phyloP scores from a whole-genome alignment of 306 rosid species.

The Phaseolus lunatus region DNA sequence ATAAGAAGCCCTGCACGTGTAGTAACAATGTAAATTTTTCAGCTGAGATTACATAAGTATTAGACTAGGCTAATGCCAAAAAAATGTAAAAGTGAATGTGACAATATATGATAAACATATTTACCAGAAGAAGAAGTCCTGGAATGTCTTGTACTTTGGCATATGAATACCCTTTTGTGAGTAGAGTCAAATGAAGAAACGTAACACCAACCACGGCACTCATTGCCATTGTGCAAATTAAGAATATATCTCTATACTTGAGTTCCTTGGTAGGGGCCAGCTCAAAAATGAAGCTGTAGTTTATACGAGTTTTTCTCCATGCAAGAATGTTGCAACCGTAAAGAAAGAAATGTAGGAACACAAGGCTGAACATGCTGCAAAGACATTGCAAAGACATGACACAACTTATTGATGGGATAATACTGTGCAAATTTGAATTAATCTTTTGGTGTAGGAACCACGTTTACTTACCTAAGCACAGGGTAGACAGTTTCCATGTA shows the following conservation, averaged over 20 bases:
- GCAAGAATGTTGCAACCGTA: constrained; percentile 94
- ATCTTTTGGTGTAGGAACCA: background rate
- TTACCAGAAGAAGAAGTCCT: constrained; percentile 86
- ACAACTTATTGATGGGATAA: constrained; percentile 29
- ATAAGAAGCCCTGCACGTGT: constrained; percentile 65
- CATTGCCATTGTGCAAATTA: constrained; percentile 85
- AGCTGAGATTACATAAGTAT: background rate
- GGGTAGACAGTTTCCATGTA: constrained; percentile 98
- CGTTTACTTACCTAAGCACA: constrained; percentile 74
- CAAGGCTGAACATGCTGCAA: constrained; percentile 94
- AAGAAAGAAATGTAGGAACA: constrained; percentile 93
- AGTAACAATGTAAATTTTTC: constrained; percentile 32
- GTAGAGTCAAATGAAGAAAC: constrained; percentile 78
- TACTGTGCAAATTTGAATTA: constrained; percentile 18
- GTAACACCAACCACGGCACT: constrained; percentile 79
- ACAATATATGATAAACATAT: background rate
- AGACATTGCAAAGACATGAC: constrained; percentile 52
- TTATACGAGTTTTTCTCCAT: constrained; percentile 91
- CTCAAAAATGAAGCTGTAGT: constrained; percentile 92
- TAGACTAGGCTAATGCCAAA: background rate
- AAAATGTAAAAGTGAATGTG: background rate
- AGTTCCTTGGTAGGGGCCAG: constrained; percentile 75
- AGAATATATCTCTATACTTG: constrained; percentile 83
- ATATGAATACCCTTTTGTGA: constrained; percentile 77
- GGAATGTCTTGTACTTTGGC: constrained; percentile 82